Base-by-base conservation (phyloP, 73 alveolate species). In the Durusdinium trenchii region DNA sequence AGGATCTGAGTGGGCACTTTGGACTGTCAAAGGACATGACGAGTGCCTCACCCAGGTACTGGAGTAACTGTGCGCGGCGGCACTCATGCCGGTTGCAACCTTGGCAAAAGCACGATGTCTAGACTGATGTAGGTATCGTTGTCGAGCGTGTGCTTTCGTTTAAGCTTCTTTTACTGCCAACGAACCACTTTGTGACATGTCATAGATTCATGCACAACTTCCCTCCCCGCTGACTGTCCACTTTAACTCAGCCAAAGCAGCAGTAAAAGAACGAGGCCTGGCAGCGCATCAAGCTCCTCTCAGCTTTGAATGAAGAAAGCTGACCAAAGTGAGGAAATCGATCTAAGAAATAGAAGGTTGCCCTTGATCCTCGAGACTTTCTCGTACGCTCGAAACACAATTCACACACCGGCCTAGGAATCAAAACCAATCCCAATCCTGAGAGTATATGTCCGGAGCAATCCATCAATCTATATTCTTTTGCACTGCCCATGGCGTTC, bases 41-140 rank as follows among this genome's bases (percentile, higher is more conserved):
- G n/a, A 78, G 36, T 52, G 16, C 96, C 96, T 89, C 96, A 30
- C 96, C 96, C 96, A 89, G 51, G 60, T 89, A 89, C 71, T 38
- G 43, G 16, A 89, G 96, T 60, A 89, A 45, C 40, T 89, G 96
- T 3, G 96, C 96, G 10, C 96, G 96, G 38, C 96, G 96, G 76
- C 96, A 89, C 69, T 40, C 14, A 69, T 69, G 96, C 3, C 96
- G 85, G 47, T 89, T 89, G 69, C 96, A 69, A 64, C 95, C 95
- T 86, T 16, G 23, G 23, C 47, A 38, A 3, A n/a, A n/a, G n/a
- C n/a, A n/a, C n/a, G n/a, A n/a, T n/a, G n/a, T n/a, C n/a, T n/a
- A n/a, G 36, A 43, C 36, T 36, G 54, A 26, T 73, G 52, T 35
- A 26, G 32, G 48, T 16, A 73, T 35, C 30, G 52, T n/a, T 28